Base-by-base conservation (phyloP, 257 asterid species). In the Solanum gracilifrons region DNA sequence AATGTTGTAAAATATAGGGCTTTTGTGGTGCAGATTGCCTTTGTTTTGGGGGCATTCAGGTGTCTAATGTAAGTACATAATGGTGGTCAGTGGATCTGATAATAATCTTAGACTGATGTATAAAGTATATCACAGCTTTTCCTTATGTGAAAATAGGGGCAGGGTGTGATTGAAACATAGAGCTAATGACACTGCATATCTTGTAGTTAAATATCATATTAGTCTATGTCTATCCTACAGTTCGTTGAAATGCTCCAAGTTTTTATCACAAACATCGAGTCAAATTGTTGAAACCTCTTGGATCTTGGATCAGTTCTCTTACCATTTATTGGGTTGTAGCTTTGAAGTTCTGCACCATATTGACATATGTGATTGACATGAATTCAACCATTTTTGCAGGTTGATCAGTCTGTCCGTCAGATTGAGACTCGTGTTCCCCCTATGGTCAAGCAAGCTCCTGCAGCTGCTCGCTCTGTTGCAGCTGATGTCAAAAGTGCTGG, bases 381-480 rank as follows among this genome's bases (percentile, higher is more conserved):
- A 46, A 15, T 80, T 48, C 6, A 6, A 48, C 27, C 16, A 15
- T 9, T 15, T 80, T 46, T 62, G 77, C 90, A 97, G 98, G 96
- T 97, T 29, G 99, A 95, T 71, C 95, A 95, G 84, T 95, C 98
- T 2, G 90, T 95, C 76, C 90, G 36, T 93, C 91, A 90, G 90
- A 92, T 97, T 32, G 97, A 96, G 90, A 89, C 87, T 20, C 91
- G 77, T 18, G 95, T 95, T 7, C 97, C 98, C 39, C 93, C 94
- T 9, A 74, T 92, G 20, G 89, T 97, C 60, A 95, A 88, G 93
- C 94, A 93, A 87, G 99, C 98, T 43, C 98, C 98, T 11, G 93
- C 89, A 2, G 90, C 92, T 21, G 98, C 96, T 72, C 95, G 95
- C 0, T 86, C 96, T 5, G 98, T 95, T 33, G 89, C 95, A 37